Conservation (phyloP, 2,329 filamentous ascomycete genomes). For the Colletotrichum brevisporum region DNA sequence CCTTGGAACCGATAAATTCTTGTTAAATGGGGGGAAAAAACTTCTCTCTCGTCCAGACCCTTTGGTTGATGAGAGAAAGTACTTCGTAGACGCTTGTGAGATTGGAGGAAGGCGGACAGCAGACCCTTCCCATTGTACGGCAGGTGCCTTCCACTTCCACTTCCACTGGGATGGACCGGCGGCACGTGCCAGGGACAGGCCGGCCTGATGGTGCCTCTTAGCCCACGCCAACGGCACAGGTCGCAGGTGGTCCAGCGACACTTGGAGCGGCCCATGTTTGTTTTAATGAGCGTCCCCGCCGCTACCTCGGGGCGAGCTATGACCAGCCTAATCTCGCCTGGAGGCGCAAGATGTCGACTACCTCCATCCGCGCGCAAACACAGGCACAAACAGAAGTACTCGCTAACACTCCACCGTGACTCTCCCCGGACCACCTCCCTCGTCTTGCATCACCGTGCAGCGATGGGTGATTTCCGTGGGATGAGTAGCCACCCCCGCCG, state of each 20-base stretch:
- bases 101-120: slow-evolving; percentile 10
- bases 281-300: slow-evolving; percentile 38
- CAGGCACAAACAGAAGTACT: neutral
- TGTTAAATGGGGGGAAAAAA: too few species aligned
- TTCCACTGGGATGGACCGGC: slow-evolving; percentile 27
- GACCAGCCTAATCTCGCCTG: slow-evolving; percentile 33
- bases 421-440: slow-evolving; percentile 26
- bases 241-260: slow-evolving; percentile 3
- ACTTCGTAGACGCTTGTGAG: neutral
- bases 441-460: slow-evolving; percentile 32
- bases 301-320: slow-evolving; percentile 19
- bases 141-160: slow-evolving; percentile 16
- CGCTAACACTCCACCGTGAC: neutral
- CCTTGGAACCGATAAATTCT: neutral
- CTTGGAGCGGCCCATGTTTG: slow-evolving; percentile 24
- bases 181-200: slow-evolving; percentile 31
- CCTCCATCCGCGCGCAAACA: neutral
- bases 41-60: too few species aligned
- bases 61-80: too few species aligned
- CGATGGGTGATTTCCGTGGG: slow-evolving; percentile 34
- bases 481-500: slow-evolving; percentile 29
- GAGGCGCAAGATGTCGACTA: neutral
- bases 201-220: neutral
- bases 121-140: slow-evolving; percentile 4
- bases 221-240: slow-evolving; percentile 6